Evolutionary conservation across 2,329 filamentous ascomycete genomes (phyloP).

Genomic region (Talaromyces sp.): DNA sequence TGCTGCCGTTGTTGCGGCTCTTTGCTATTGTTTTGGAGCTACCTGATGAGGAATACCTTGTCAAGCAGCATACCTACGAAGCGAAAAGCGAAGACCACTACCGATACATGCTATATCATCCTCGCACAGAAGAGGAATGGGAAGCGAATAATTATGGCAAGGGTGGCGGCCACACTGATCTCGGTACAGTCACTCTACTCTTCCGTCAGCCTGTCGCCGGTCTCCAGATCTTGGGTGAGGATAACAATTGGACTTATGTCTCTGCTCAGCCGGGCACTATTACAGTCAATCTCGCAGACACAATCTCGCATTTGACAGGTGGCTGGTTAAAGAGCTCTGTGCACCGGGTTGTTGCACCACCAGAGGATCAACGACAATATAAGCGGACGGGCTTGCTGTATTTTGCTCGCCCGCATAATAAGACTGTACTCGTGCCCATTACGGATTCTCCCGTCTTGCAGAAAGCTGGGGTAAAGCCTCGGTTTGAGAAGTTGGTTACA

Average conservation of each 20-base stretch:
- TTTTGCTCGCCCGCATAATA: conserved; percentile 38
- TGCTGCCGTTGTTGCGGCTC: conserved; percentile 50
- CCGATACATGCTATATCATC: conserved; percentile 57
- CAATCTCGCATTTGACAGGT: conserved; percentile 46
- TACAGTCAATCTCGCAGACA: conserved; percentile 50
- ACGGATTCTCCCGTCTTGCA: conserved; percentile 27
- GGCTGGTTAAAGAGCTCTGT: conserved; percentile 48
- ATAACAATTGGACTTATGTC: conserved; percentile 49
- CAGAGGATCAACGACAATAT: conserved; percentile 43
- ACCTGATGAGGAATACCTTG: conserved; percentile 54
- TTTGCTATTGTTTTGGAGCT: conserved; percentile 59
- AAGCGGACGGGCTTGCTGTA: conserved; percentile 43
- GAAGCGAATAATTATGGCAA: conserved; percentile 43
- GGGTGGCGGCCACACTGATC: conserved; percentile 51
- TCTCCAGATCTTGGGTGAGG: conserved; percentile 52
- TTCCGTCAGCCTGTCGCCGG: conserved; percentile 57
- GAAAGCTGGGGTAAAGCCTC: conserved; percentile 24
- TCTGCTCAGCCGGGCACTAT: conserved; percentile 47
- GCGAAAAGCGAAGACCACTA: conserved; percentile 56
- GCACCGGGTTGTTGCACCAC: conserved; percentile 48
- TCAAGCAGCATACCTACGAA: conserved; percentile 54
- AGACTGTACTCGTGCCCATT: conserved; percentile 20
- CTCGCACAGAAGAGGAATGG: conserved; percentile 47
- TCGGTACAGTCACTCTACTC: conserved; percentile 53
- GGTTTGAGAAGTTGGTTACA: conserved; percentile 40